Base-by-base conservation (phyloP, 768 basidiomycete species). In the Lanmaoa rubissima region DNA sequence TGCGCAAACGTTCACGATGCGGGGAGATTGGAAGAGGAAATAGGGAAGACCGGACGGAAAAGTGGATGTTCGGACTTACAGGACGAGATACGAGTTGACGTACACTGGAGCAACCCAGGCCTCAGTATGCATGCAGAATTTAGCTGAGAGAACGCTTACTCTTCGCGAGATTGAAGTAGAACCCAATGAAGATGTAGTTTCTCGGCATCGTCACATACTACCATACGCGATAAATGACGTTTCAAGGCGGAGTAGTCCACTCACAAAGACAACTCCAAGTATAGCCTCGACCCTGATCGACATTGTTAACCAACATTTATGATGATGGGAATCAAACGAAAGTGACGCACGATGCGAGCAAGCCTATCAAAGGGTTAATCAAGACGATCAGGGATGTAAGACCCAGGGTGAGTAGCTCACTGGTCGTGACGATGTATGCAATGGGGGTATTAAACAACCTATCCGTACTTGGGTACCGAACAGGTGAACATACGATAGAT, bases 351-450 rank as follows among this genome's bases (percentile, higher is more conserved):
- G 72, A 57, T 17, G 58, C 67, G 45, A 75, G 61, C 26, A 67
- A 17, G 65, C 82, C 67, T 70, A 76, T 70, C 71, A 71, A 48
- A 76, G 16, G 16, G 16, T 16, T 39, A 13, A 49, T 21, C 46
- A 51, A 35, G 7, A 49, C 11, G 10, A 28, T 47, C 26, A 38
- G 9, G 14, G 40, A 41, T 26, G 75, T 45, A 21, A 49, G 75
- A 65, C 1, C 2, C 8, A 35, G 0, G 9, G 12, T 16, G 14
- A 10, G 21, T 26, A n/a, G 28, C 61, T 76, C 61, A 61, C 84
- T 82, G 0, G 84, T 85, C 55, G 83, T 79, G 49, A 85, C 73
- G 0, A 78, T 72, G 60, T 83, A 85, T 35, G 75, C 47, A 67
- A 83, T 75, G 11, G 85, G 71, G 1, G 72, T 64, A 17, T 71